These are phyloP conservation scores for Tylopilus felleus DNA, from an alignment of 768 basidiomycete species.

Conservation along the genomic window DNA sequence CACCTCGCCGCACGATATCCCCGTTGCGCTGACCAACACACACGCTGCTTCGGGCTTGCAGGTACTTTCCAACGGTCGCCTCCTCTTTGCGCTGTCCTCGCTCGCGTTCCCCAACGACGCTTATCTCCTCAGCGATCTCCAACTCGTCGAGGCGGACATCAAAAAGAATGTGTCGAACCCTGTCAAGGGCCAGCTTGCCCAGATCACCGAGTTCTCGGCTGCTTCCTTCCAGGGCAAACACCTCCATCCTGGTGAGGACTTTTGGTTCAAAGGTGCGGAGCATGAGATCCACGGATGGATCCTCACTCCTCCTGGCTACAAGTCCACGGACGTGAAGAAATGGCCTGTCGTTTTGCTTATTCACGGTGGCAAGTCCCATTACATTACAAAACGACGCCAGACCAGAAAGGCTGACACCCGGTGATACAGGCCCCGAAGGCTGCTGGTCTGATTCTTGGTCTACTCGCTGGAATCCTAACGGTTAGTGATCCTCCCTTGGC, in stretches of 20 bases:
- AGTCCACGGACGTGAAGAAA: conserved; percentile 59
- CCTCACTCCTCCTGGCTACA: conserved; percentile 76
- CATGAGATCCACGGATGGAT: conserved; percentile 82
- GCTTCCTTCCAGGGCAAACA: conserved; percentile 53
- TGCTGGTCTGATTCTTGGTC: conserved; percentile 94
- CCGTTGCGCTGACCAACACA: conserved; percentile 55
- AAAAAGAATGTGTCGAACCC: conserved; percentile 26
- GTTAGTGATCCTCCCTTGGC: conserved; percentile 32
- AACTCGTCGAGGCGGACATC: conserved; percentile 42
- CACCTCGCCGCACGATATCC: conserved; percentile 43
- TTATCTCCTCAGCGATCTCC: conserved; percentile 55
- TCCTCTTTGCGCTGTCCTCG: conserved; percentile 73
- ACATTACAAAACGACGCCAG: neutral
- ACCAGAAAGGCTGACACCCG: neutral
- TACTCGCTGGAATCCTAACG: conserved; percentile 88
- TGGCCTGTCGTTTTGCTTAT: conserved; percentile 82
- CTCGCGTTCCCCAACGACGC: conserved; percentile 79
- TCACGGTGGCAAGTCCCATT: conserved; percentile 55
- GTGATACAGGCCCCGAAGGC: conserved; percentile 58
- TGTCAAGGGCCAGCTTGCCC: conserved; percentile 38
- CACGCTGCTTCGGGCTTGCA: conserved; percentile 63
- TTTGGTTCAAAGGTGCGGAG: conserved; percentile 87
- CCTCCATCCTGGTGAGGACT: conserved; percentile 67
- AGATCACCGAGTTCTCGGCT: conserved; percentile 65
- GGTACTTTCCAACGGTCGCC: conserved; percentile 52